Base-by-base conservation (phyloP, 139 green algal species). In the Diplosphaera chodatii region DNA sequence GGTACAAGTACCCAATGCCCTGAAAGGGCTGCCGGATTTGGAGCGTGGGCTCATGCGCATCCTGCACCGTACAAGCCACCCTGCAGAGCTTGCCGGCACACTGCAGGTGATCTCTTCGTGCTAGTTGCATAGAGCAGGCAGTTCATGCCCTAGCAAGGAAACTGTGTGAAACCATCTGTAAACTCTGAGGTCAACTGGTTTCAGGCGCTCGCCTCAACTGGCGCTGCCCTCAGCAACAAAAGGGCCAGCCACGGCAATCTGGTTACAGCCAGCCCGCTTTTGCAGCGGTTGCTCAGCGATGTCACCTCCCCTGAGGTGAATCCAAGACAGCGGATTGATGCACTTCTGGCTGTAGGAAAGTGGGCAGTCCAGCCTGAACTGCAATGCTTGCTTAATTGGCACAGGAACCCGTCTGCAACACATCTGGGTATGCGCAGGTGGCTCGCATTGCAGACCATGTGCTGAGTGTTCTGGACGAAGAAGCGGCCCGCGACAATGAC, bases 11-110 rank as follows among this genome's bases (percentile, higher is more conserved):
- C 34, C 22, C 0, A 1, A 40, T 40, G 25, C 34, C 1, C 76
- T 94, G 33, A 67, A 37, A 0, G 40, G 59, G 10, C 74, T 89
- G 32, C 77, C 82, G 0, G 91, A 97, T 78, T 56, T 96, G 69
- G 92, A 97, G 80, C 77, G 91, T 1, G 81, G 77, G 28, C 28
- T 96, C 30, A 88, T 79, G 4, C 82, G n/a, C n/a, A n/a, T n/a
- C n/a, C n/a, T n/a, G n/a, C n/a, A n/a, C n/a, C n/a, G n/a, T n/a
- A n/a, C n/a, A n/a, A n/a, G n/a, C n/a, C n/a, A n/a, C n/a, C n/a
- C n/a, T n/a, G n/a, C n/a, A n/a, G n/a, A n/a, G n/a, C n/a, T n/a
- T n/a, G n/a, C n/a, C n/a, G n/a, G n/a, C n/a, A n/a, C n/a, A n/a
- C n/a, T n/a, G n/a, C n/a, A n/a, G n/a, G n/a, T n/a, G n/a, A n/a